Base-by-base conservation (phyloP, 192 early-diverging fungal genomes). In the Gonapodya prolifera region DNA sequence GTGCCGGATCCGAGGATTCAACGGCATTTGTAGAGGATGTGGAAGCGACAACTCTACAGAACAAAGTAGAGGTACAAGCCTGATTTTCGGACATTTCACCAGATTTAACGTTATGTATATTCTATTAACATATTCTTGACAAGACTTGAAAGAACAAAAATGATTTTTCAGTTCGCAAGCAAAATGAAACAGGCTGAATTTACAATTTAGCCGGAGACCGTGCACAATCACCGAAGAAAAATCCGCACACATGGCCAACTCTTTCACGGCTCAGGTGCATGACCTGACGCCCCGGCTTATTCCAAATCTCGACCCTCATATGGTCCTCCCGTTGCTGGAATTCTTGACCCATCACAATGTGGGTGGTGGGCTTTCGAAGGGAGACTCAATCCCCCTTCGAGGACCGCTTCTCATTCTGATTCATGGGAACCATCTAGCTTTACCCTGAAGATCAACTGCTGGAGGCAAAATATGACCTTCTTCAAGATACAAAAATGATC, bases 401-500 rank as follows among this genome's bases (percentile, higher is more conserved):
- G n/a, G n/a, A 61, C 45, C 23, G 8, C 45, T 61, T 23, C 23
- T 8, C 8, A 61, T 16, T 61, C 45, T 16, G 8, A 61, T 61
- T 61, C 45, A 16, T 61, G 45, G 45, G 23, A 16, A 2, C 28
- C 78, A 70, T 16, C 2, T 83, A 93, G 89, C 86, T 96, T 35
- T 97, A 96, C 86, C 83, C 89, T 69, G 83, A 87, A 18, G 83
- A 88, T 61, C 91, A 93, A 78, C 81, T 97, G 80, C 79, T 93
- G 74, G 85, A 93, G 83, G 94, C 96, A 77, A 93, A 96, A 83
- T 94, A 92, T 82, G 93, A 96, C 77, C 87, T 98, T 32, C 87
- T 96, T 30, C 86, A 87, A 33, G 86, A 91, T 79, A 96, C 96
- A 74, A 92, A 94, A 87, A 97, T 98, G 96, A 92, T 96, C 75